Evolutionary conservation across 257 asterid genomes (phyloP).

Genomic region (Verbascum thapsus): DNA sequence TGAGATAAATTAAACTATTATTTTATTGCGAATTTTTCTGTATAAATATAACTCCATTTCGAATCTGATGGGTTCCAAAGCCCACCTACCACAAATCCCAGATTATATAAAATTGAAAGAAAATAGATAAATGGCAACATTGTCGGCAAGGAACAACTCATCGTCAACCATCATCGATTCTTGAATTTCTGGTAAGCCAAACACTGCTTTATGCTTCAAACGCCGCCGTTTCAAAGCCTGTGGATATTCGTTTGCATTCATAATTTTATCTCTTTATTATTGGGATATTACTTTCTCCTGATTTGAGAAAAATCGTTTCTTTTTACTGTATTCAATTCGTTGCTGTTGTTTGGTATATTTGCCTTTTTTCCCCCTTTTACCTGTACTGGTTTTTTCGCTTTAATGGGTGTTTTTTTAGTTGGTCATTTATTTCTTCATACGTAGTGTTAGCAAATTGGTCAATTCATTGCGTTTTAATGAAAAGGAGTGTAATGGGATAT

Average conservation of each 20-base stretch:
- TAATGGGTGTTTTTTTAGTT: no score
- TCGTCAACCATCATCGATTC: no score
- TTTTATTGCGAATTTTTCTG: no score
- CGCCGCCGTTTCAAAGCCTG: neutral
- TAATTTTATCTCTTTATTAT: neutral
- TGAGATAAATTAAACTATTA: no score
- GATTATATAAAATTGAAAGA: no score
- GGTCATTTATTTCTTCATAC: neutral
- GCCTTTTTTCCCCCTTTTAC: neutral
- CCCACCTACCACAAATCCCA: no score
- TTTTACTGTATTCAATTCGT: neutral
- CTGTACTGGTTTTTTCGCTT: neutral
- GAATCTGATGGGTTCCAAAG: no score
- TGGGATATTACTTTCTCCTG: neutral
- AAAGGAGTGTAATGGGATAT: conserved; percentile 1
- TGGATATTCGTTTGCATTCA: neutral
- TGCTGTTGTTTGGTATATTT: neutral
- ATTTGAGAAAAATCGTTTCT: neutral
- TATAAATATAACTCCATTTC: no score
- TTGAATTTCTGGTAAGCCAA: no score
- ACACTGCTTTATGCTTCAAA: no score
- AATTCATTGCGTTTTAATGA: conserved; percentile 2
- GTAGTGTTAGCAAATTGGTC: neutral
- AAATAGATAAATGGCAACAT: no score
- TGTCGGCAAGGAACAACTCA: no score